phyloP scores from a whole-genome alignment of 345 rosid species.

The Balakata baccata region DNA sequence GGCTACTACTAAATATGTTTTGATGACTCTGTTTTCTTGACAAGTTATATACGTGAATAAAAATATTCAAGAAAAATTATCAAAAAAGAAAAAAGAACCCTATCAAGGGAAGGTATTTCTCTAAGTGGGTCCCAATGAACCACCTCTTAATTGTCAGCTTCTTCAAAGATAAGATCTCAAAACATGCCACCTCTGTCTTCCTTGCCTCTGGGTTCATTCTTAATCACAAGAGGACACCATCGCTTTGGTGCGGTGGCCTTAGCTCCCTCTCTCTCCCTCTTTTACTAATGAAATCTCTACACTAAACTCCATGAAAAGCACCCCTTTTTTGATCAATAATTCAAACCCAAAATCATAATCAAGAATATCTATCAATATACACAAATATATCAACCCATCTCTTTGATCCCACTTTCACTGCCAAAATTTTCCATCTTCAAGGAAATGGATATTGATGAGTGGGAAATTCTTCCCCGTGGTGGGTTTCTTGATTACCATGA shows the following conservation, averaged over 20 bases:
- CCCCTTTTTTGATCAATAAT: slow-evolving; percentile 33
- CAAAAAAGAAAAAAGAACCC: slow-evolving; percentile 27
- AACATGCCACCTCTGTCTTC: slow-evolving; percentile 5
- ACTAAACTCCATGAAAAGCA: slow-evolving; percentile 22
- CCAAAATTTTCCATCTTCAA: neutral
- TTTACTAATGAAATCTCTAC: slow-evolving; percentile 19
- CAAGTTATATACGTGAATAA: neutral
- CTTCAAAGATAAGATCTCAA: slow-evolving; percentile 35
- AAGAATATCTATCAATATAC: too few species aligned
- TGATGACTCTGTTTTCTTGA: neutral
- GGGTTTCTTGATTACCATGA: slow-evolving; percentile 44
- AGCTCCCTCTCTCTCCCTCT: neutral
- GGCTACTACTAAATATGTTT: neutral
- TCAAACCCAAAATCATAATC: slow-evolving; percentile 10
- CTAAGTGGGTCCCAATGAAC: slow-evolving; percentile 35
- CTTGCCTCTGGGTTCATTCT: slow-evolving; percentile 16
- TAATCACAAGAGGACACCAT: slow-evolving; percentile 27
- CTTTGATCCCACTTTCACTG: slow-evolving; percentile 9
- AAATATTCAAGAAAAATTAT: slow-evolving; percentile 1
- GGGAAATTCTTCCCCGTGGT: slow-evolving; percentile 71
- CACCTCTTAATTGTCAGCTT: slow-evolving; percentile 27
- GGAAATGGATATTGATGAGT: slow-evolving; percentile 83
- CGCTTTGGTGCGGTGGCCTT: slow-evolving; percentile 33
- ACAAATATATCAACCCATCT: slow-evolving; percentile 1
- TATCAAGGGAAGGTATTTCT: slow-evolving; percentile 15